Evolutionary conservation across 2,329 filamentous ascomycete genomes (phyloP), one percentile per base, ranked within the genome.

Genomic region (Botrytis sinoallii): DNA sequence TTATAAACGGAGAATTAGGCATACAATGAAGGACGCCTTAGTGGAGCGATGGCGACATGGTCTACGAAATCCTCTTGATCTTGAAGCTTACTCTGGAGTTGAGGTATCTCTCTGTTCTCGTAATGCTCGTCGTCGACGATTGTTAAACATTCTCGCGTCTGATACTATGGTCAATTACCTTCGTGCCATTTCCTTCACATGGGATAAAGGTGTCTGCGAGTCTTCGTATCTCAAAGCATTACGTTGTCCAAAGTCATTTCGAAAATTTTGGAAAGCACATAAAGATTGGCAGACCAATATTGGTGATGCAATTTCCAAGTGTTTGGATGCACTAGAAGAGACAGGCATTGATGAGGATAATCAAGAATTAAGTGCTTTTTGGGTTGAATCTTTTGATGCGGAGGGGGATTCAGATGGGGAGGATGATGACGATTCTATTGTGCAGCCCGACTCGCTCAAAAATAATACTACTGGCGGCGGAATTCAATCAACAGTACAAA

Each of bases 31-130:
- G 69, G 73, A 73, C 55, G 72, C 46, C 18, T 63, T 76, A 20
- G 70, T 77, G 7, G 74, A 74, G 44, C 48, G 73, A 32, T 76
- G 73, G 75, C 55, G 74, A 29, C 59, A 76, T 55, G 63, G 65
- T 57, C 48, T 73, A 8, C 52, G 69, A 8, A 75, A 74, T 59
- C 72, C 74, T 20, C 48, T 71, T 20, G 72, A 75, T 52, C 73
- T 77, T 4, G 75, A 77, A 38, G 63, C 68, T 32, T 75, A 70
- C n/a, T 65, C 69, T 57, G 74, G 75, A 20, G 61, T 75, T 40
- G 70, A 76, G 55, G 40, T 74, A 29, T 76, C 74, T 40, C 70
- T 75, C 55, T 76, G 74, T 71, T 75, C 75, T 40, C 52, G 72
- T 6, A 76, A 76, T 70, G 74, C 75, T n/a, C 65, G 65, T 35